Evolutionary conservation across 2,329 filamentous ascomycete species (phyloP).

Genomic region (Penicillium glabrum): DNA sequence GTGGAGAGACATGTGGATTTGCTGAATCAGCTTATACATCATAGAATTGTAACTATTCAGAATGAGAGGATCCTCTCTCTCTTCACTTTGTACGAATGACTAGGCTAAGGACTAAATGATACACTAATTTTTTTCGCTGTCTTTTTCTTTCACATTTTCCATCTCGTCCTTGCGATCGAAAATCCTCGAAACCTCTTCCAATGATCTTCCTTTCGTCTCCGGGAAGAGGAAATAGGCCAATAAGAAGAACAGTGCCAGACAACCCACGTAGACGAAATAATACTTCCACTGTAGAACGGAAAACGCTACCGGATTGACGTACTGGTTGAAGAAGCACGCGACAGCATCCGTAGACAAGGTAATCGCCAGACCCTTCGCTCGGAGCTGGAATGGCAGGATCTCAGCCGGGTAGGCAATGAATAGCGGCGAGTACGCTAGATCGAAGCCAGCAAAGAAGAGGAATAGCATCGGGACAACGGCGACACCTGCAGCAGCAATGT

Average conservation of each 20-base stretch:
- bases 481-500: slow-evolving; percentile 22
- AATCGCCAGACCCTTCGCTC: slow-evolving; percentile 36
- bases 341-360: slow-evolving; percentile 26
- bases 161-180: slow-evolving; percentile 13
- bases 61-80: not conserved
- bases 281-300: slow-evolving; percentile 42
- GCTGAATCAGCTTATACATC: not conserved
- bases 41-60: not conserved
- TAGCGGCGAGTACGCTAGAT: slow-evolving; percentile 29
- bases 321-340: slow-evolving; percentile 41
- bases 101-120: not conserved
- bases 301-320: slow-evolving; percentile 45
- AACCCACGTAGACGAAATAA: slow-evolving; percentile 43
- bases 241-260: slow-evolving; percentile 23
- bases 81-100: not conserved
- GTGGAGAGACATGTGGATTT: not conserved
- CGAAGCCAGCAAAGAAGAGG: slow-evolving; percentile 31
- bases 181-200: slow-evolving; percentile 24
- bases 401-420: slow-evolving; percentile 30
- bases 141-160: not conserved
- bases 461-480: slow-evolving; percentile 39
- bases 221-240: slow-evolving; percentile 41
- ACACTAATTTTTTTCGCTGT: not conserved
- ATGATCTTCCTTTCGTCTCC: slow-evolving; percentile 24
- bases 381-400: slow-evolving; percentile 37